phyloP scores from a whole-genome alignment of 257 asterid genomes.

The Gardenia jasminoides region DNA sequence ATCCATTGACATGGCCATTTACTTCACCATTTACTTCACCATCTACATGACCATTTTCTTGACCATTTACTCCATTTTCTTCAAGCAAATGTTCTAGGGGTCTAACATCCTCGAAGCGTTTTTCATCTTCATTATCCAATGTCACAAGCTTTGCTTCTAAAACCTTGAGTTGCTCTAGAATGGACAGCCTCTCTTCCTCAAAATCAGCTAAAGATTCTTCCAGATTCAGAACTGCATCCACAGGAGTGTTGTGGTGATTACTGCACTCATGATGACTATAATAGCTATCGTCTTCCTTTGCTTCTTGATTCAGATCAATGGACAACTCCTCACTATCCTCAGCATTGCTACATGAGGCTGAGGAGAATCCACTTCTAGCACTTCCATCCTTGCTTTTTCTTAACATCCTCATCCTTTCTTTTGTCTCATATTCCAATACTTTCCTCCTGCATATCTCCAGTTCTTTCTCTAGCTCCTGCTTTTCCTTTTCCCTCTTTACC shows the following conservation, averaged over 20 bases:
- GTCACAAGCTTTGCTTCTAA: conserved; percentile 77
- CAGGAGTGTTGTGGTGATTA: conserved; percentile 54
- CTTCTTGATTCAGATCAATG: conserved; percentile 67
- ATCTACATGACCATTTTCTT: conserved; percentile 28
- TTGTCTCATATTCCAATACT: conserved; percentile 59
- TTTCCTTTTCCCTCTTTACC: conserved; percentile 93
- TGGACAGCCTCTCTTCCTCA: conserved; percentile 83
- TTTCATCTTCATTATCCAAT: conserved; percentile 49
- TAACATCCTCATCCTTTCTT: conserved; percentile 51
- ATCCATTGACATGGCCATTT: conserved; percentile 57
- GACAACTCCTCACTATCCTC: conserved; percentile 86
- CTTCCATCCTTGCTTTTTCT: conserved; percentile 60
- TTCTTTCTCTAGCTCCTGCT: conserved; percentile 74
- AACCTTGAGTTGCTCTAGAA: conserved; percentile 80
- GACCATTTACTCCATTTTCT: conserved; percentile 28
- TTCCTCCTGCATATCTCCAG: conserved; percentile 58
- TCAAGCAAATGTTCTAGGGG: conserved; percentile 25
- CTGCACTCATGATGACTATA: conserved; percentile 36
- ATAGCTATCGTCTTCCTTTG: conserved; percentile 54
- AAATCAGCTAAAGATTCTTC: conserved; percentile 85
- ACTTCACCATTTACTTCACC: conserved; percentile 10
- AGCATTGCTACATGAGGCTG: conserved; percentile 72
- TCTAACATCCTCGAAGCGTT: conserved; percentile 44
- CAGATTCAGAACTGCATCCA: conserved; percentile 58
- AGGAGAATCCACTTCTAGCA: conserved; percentile 60